These are phyloP conservation scores for Stephanodiscus triporus DNA, from an alignment of 108 stramenopile genomes.

Conservation along the genomic window DNA sequence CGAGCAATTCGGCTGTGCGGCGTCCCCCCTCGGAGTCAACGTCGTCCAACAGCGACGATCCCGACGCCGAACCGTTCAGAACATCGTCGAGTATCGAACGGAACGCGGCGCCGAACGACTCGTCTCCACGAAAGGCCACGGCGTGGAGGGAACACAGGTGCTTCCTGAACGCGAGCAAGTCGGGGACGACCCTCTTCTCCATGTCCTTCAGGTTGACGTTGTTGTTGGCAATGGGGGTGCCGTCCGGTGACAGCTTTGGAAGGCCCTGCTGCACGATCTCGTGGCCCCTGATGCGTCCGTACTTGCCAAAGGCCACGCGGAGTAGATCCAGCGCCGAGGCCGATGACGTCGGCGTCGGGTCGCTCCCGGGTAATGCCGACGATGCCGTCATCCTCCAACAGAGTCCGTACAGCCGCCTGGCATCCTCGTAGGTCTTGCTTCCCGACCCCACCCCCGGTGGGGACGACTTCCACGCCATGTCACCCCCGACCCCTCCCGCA, in stretches of 20 bases:
- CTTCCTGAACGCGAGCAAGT: conserved; percentile 70
- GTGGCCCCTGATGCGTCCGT: conserved; percentile 41
- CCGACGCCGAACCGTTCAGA: conserved; percentile 56
- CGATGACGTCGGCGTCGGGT: conserved; percentile 12
- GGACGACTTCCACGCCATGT: conserved; percentile 9
- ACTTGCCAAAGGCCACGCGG: conserved; percentile 42
- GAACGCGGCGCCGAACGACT: conserved; percentile 66
- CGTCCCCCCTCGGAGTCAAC: conserved; percentile 50
- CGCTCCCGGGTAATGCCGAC: no score
- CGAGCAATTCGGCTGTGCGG: conserved; percentile 85
- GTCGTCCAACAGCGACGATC: conserved; percentile 19
- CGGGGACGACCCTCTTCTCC: conserved; percentile 62
- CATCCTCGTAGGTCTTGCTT: conserved; percentile 33
- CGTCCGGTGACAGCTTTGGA: not conserved
- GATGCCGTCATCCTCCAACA: conserved; percentile 47
- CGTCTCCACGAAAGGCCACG: conserved; percentile 67
- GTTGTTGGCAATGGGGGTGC: conserved; percentile 12
- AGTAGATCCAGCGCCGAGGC: conserved; percentile 34
- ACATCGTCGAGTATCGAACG: conserved; percentile 89
- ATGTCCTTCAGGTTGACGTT: conserved; percentile 41
- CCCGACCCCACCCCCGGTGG: conserved; percentile 11
- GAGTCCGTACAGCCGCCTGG: conserved; percentile 43
- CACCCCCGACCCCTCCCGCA: not conserved
- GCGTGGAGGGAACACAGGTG: conserved; percentile 57
- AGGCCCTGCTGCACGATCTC: conserved; percentile 49